These are phyloP conservation scores for Sinapis alba DNA, from an alignment of 441 rosid genomes.

Conservation along the genomic window DNA sequence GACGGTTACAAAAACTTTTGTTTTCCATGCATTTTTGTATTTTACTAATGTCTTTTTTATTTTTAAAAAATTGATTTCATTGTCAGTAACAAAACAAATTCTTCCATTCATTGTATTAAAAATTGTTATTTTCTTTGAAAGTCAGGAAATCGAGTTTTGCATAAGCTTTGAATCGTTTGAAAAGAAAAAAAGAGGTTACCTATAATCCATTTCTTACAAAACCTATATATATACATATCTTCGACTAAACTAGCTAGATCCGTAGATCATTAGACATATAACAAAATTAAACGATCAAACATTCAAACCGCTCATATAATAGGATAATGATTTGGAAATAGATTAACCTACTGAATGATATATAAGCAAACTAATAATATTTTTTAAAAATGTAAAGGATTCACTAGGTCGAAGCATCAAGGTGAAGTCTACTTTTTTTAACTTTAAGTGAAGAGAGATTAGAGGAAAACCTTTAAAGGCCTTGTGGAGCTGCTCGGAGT, in stretches of 20 bases:
- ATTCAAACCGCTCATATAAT: neutral
- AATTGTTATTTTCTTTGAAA: too few species aligned
- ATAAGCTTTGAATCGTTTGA: too few species aligned
- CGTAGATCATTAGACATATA: neutral
- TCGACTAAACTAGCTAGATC: conserved; percentile 18
- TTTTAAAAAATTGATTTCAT: neutral
- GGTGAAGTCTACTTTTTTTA: neutral
- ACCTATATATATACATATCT: neutral
- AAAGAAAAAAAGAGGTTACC: neutral
- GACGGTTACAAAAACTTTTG: neutral
- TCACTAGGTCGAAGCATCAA: neutral
- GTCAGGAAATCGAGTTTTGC: too few species aligned
- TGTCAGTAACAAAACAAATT: neutral
- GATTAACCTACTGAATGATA: neutral
- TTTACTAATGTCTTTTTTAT: neutral
- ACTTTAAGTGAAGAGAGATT: neutral
- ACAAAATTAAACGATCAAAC: conserved; percentile 1
- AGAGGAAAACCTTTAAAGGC: conserved; percentile 64
- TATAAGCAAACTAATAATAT: neutral
- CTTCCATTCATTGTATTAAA: too few species aligned
- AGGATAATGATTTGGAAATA: neutral
- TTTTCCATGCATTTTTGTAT: neutral
- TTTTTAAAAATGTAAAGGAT: neutral
- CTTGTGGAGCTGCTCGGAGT: conserved; percentile 80
- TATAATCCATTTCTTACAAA: neutral